These are phyloP conservation scores for Scedosporium aurantiacum DNA, from an alignment of 2,329 filamentous ascomycete species.

Conservation along the genomic window DNA sequence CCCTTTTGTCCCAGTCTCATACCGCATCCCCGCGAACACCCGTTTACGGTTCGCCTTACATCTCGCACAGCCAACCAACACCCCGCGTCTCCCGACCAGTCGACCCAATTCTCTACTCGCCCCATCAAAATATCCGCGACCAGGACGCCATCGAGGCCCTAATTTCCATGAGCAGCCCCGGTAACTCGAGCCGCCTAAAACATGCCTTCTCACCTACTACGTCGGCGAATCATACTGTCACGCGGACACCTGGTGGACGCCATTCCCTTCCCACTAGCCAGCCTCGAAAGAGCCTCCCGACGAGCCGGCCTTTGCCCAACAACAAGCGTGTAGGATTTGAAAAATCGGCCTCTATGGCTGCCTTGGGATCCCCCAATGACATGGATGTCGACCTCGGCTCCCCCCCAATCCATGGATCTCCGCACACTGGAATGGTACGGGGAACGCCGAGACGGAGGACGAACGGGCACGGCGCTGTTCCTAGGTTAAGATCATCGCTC, in stretches of 20 bases:
- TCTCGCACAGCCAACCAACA: constrained; percentile 25
- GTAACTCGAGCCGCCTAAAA: constrained; percentile 55
- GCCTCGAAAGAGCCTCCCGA: constrained; percentile 41
- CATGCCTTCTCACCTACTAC: constrained; percentile 37
- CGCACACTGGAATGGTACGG: constrained; percentile 8
- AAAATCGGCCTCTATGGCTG: constrained; percentile 26
- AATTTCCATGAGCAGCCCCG: constrained; percentile 71
- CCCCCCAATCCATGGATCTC: constrained; percentile 9
- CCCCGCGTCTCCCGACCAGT: constrained; percentile 26
- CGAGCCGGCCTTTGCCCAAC: constrained; percentile 29
- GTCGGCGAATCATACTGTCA: constrained; percentile 16
- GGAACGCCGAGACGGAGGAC: constrained; percentile 32
- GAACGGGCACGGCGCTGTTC: constrained; percentile 23
- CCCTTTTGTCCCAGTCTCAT: constrained; percentile 37
- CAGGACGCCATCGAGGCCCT: constrained; percentile 74
- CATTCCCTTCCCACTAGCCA: constrained; percentile 34
- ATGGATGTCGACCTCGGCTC: constrained; percentile 24
- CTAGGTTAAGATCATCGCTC: constrained; percentile 27
- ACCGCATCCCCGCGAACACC: constrained; percentile 31
- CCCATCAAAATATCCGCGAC: constrained; percentile 59
- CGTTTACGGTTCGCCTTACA: constrained; percentile 16
- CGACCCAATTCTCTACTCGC: constrained; percentile 52
- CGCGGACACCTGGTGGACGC: constrained; percentile 15
- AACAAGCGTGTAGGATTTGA: constrained; percentile 38
- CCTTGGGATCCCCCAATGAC: constrained; percentile 2